Percentiles rank a stretch among this genome's conserved stretches.
These are phyloP conservation scores for Cyberlindnera euphorbiae DNA, from an alignment of 805 yeast species.

Conservation along the genomic window DNA sequence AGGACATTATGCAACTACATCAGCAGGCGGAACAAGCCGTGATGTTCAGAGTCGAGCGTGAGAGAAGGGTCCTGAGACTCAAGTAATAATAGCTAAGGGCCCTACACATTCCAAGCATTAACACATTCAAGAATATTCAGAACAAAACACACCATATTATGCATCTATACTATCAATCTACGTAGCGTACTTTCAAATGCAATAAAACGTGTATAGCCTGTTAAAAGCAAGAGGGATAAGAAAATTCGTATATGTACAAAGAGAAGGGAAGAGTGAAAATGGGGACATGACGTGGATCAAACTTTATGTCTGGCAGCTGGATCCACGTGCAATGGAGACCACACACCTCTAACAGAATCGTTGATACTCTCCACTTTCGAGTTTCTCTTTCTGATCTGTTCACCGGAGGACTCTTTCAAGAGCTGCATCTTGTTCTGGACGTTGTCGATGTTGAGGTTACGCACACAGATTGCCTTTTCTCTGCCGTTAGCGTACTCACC, in stretches of 20 bases:
- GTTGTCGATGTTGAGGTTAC: constrained; percentile 59
- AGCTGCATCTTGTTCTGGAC: constrained; percentile 62
- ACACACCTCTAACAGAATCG: constrained; percentile 86
- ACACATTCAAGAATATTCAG: too few relatives aligned
- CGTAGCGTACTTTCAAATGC: too few relatives aligned
- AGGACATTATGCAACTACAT: constrained; percentile 15
- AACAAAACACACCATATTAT: too few relatives aligned
- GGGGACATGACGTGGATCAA: too few relatives aligned
- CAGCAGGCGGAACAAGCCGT: constrained; percentile 26
- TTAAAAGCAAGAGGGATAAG: too few relatives aligned
- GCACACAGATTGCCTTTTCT: constrained; percentile 65
- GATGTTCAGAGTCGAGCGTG: constrained; percentile 24
- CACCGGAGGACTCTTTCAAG: constrained; percentile 67
- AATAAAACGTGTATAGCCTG: too few relatives aligned
- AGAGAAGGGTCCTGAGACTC: constrained; percentile 16
- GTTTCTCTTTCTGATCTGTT: constrained; percentile 50
- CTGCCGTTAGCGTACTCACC: constrained; percentile 49
- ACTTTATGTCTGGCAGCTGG: constrained; percentile 42
- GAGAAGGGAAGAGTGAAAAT: too few relatives aligned
- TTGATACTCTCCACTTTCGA: constrained; percentile 79
- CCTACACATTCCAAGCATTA: too few relatives aligned
- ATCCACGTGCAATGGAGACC: constrained; percentile 91
- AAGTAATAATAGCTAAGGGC: too few relatives aligned
- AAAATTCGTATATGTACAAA: too few relatives aligned
- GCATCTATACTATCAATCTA: too few relatives aligned